phyloP scores from a whole-genome alignment of 208 protist genomes.

The Herpetomonas tarakana region DNA sequence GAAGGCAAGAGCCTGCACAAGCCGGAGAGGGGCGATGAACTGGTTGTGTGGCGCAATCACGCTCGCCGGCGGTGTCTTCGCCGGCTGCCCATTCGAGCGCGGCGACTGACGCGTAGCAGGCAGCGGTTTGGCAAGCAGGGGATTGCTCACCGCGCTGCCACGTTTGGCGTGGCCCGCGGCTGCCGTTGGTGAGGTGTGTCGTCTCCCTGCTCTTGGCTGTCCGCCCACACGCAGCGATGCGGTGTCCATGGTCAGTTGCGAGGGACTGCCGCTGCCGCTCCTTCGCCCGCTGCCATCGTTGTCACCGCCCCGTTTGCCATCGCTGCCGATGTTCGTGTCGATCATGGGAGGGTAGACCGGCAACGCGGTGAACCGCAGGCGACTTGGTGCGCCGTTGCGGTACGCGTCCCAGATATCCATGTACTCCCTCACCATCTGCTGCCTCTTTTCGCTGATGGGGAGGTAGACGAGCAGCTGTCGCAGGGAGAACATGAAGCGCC shows the following conservation, averaged over 20 bases:
- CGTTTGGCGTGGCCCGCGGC: too few species aligned
- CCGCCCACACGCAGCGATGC: not conserved
- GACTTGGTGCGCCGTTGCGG: constrained; percentile 48
- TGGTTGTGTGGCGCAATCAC: not conserved
- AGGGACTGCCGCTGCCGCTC: not conserved
- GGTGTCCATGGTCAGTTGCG: not conserved
- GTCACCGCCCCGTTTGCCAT: not conserved
- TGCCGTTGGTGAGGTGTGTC: too few species aligned
- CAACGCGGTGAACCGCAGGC: constrained; percentile 41
- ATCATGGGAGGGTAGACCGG: constrained; percentile 41
- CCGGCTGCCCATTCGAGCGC: not conserved
- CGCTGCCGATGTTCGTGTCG: not conserved
- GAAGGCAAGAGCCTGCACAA: constrained; percentile 66
- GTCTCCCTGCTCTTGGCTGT: too few species aligned
- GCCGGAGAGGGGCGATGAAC: constrained; percentile 56
- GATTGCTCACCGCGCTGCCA: not conserved
- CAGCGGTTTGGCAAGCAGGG: too few species aligned
- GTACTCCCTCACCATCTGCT: constrained; percentile 50
- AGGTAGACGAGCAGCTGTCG: constrained; percentile 65
- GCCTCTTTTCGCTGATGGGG: constrained; percentile 47
- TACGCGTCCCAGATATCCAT: constrained; percentile 62
- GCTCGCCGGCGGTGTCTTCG: not conserved
- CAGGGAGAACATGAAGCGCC: constrained; percentile 68
- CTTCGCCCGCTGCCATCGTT: not conserved
- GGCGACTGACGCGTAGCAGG: too few species aligned